phyloP scores from a whole-genome alignment of 805 yeast species.

The Saccharomycopsis synnaedendra region DNA sequence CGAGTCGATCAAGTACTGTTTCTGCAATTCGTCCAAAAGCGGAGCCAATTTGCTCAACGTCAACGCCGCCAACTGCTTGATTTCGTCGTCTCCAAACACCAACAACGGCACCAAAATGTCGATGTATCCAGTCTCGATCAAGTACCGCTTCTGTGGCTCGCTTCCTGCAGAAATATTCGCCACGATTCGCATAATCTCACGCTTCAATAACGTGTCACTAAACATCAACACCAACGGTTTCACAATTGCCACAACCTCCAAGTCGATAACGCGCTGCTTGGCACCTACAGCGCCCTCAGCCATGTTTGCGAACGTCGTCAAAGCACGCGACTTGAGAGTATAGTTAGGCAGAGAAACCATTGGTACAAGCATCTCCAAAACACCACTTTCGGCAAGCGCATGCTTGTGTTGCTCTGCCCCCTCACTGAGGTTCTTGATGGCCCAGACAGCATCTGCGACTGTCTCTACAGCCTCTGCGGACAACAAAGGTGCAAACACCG shows the following conservation, averaged over 20 bases:
- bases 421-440: slow-evolving; percentile 13
- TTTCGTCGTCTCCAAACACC: slow-evolving; percentile 15
- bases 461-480: slow-evolving; percentile 1
- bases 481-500: slow-evolving; percentile 11
- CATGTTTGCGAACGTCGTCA: slow-evolving; percentile 11
- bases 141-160: slow-evolving; percentile 7
- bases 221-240: slow-evolving; percentile 16
- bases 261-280: slow-evolving; percentile 14
- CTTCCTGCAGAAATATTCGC: slow-evolving; percentile 10
- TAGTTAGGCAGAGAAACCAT: slow-evolving; percentile 11
- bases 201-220: slow-evolving; percentile 11
- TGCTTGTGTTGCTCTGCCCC: slow-evolving; percentile 12
- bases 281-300: slow-evolving; percentile 7
- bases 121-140: slow-evolving; percentile 12
- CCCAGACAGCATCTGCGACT: slow-evolving; percentile 15
- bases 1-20: slow-evolving; percentile 15
- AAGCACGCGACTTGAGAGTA: slow-evolving; percentile 12
- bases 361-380: slow-evolving; percentile 10
- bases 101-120: slow-evolving; percentile 15
- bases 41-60: slow-evolving; percentile 12
- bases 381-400: slow-evolving; percentile 8
- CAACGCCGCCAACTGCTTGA: slow-evolving; percentile 11
- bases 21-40: slow-evolving; percentile 11
- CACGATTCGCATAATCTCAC: slow-evolving; percentile 14
- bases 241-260: slow-evolving; percentile 8